A percentile compares a stretch with the other conserved stretches of the same genome.
These are phyloP conservation scores for Harrya chromipes DNA, from an alignment of 768 basidiomycete genomes.

Conservation along the genomic window DNA sequence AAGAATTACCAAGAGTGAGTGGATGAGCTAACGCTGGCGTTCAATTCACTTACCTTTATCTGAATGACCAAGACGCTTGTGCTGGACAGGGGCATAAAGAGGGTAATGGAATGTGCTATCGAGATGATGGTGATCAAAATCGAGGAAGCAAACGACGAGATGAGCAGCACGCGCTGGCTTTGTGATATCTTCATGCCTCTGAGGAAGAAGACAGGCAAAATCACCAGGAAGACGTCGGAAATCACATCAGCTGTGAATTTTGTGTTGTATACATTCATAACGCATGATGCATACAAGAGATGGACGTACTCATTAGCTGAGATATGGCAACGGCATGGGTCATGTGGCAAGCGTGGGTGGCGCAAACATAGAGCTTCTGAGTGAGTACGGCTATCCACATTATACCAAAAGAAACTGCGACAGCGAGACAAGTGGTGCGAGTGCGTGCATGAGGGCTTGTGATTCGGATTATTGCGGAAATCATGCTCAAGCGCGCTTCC, in stretches of 20 bases:
- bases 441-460: not conserved
- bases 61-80: constrained; percentile 9
- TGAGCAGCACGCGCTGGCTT: constrained; percentile 11
- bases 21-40: not conserved
- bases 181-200: constrained; percentile 11
- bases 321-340: constrained; percentile 1
- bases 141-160: constrained; percentile 21
- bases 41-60: constrained; percentile 17
- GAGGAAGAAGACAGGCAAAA: constrained; percentile 14
- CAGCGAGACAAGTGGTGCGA: not conserved
- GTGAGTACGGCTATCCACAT: constrained; percentile 13
- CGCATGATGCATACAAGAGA: not conserved
- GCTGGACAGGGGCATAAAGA: constrained; percentile 5
- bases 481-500: constrained; percentile 20
- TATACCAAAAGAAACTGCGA: constrained; percentile 8
- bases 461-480: constrained; percentile 8
- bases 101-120: constrained; percentile 7
- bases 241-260: constrained; percentile 16
- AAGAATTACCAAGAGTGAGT: not conserved
- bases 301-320: constrained; percentile 15
- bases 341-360: not conserved
- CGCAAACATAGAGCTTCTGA: constrained; percentile 6
- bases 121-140: constrained; percentile 20
- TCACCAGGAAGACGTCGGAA: constrained; percentile 16
- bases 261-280: not conserved